Evolutionary conservation across 2,329 filamentous ascomycete genomes (phyloP).

Genomic region (Sporothrix pseudoabietina): DNA sequence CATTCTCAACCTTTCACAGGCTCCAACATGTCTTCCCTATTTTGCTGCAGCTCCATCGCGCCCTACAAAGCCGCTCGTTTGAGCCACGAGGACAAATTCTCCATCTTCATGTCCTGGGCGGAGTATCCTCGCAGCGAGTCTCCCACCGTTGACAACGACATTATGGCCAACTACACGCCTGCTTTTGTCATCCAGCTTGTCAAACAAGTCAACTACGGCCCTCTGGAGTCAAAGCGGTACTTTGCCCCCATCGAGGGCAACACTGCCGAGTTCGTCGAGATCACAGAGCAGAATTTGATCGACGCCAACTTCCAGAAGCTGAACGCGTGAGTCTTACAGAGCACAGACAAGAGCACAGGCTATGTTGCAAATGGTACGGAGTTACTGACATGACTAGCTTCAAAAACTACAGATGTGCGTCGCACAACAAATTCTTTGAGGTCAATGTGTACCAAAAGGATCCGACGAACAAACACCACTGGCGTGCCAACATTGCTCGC

Average conservation of each 20-base stretch:
- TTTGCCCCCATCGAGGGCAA: constrained; percentile 39
- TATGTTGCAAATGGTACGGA: background rate
- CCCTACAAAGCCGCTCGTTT: constrained; percentile 38
- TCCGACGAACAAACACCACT: constrained; percentile 49
- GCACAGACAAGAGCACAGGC: background rate
- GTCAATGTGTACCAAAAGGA: constrained; percentile 53
- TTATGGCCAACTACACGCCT: constrained; percentile 19
- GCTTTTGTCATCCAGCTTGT: constrained; percentile 47
- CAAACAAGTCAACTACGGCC: constrained; percentile 49
- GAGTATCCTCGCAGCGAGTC: constrained; percentile 35
- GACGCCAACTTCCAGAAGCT: constrained; percentile 48
- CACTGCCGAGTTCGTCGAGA: constrained; percentile 40
- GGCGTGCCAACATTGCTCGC: constrained; percentile 48
- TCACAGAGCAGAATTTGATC: constrained; percentile 45
- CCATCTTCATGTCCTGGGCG: constrained; percentile 41
- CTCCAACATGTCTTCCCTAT: constrained; percentile 28
- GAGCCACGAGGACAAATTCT: constrained; percentile 38
- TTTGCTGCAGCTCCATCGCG: constrained; percentile 37
- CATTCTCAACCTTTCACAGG: background rate
- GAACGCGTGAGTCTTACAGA: constrained; percentile 44
- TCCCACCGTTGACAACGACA: constrained; percentile 11
- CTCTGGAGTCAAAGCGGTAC: constrained; percentile 49
- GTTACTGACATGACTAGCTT: constrained; percentile 40
- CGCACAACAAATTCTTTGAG: constrained; percentile 53
- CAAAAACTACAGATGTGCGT: constrained; percentile 51